Conservation (phyloP, 768 basidiomycete species). For the Dioszegia hungarica region DNA sequence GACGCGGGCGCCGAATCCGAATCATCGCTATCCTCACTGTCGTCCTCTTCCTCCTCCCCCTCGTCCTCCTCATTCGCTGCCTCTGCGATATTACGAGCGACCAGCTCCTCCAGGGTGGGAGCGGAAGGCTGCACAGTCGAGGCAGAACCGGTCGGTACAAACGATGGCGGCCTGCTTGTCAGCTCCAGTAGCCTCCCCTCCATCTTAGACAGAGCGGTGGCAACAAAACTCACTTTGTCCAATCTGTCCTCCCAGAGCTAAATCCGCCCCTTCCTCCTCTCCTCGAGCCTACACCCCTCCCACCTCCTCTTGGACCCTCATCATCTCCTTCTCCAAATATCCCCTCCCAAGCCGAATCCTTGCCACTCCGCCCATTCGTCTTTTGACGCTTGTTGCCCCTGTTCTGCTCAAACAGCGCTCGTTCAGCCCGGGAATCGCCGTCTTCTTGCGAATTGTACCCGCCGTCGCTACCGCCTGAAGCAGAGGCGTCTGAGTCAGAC, state of each 20-base stretch:
- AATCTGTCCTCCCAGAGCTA: slow-evolving; percentile 21
- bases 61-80: not conserved
- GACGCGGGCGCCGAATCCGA: slow-evolving; percentile 10
- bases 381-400: slow-evolving; percentile 27
- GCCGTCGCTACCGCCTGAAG: slow-evolving; percentile 52
- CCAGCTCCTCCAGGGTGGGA: not conserved
- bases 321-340: slow-evolving; percentile 46
- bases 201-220: not conserved
- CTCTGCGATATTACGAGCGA: not conserved
- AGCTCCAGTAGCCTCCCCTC: not conserved
- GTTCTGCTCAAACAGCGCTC: slow-evolving; percentile 38
- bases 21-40: slow-evolving; percentile 1
- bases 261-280: slow-evolving; percentile 19
- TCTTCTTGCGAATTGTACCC: slow-evolving; percentile 44
- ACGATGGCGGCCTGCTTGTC: slow-evolving; percentile 35
- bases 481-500: slow-evolving; percentile 53
- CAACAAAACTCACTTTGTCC: slow-evolving; percentile 36
- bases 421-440: slow-evolving; percentile 39
- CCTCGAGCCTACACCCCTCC: slow-evolving; percentile 22
- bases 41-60: not conserved
- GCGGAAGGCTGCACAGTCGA: not conserved
- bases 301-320: slow-evolving; percentile 11
- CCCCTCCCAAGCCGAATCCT: slow-evolving; percentile 46
- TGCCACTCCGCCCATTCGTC: slow-evolving; percentile 28
- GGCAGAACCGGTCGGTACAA: slow-evolving; percentile 26